A percentile compares a stretch with the other conserved stretches of the same genome.
These are phyloP conservation scores for Candida sanyaensis DNA, from an alignment of 1,139 yeast species.

Conservation along the genomic window DNA sequence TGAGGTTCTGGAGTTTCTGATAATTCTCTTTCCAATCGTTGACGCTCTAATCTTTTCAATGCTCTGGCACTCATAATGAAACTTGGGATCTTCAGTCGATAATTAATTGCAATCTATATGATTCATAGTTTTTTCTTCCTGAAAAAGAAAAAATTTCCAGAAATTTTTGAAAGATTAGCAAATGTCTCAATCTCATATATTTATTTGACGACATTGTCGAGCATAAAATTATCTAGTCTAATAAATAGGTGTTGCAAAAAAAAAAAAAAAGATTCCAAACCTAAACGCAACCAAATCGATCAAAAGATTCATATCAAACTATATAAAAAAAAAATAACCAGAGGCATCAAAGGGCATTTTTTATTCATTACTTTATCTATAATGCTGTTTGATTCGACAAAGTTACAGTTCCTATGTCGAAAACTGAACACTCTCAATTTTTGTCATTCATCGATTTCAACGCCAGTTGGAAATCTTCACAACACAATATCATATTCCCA, in stretches of 20 bases:
- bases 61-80: conserved; percentile 67
- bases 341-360: too few relatives aligned
- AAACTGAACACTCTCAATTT: background rate
- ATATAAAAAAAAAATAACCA: too few relatives aligned
- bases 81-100: background rate
- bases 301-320: too few relatives aligned
- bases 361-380: background rate
- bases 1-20: background rate
- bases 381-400: background rate
- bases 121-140: background rate
- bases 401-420: background rate
- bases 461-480: background rate
- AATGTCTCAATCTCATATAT: too few relatives aligned
- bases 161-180: too few relatives aligned
- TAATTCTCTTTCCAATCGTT: conserved; percentile 31
- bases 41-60: conserved; percentile 51
- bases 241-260: too few relatives aligned
- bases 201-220: too few relatives aligned
- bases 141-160: too few relatives aligned
- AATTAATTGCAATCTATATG: background rate
- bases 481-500: background rate
- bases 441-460: background rate
- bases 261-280: too few relatives aligned
- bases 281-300: too few relatives aligned
- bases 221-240: too few relatives aligned